A percentile compares a stretch with the other conserved stretches of the same genome.
Evolutionary conservation across 2,329 filamentous ascomycete species (phyloP).

Genomic region (Paraphaeosphaeria minitans): DNA sequence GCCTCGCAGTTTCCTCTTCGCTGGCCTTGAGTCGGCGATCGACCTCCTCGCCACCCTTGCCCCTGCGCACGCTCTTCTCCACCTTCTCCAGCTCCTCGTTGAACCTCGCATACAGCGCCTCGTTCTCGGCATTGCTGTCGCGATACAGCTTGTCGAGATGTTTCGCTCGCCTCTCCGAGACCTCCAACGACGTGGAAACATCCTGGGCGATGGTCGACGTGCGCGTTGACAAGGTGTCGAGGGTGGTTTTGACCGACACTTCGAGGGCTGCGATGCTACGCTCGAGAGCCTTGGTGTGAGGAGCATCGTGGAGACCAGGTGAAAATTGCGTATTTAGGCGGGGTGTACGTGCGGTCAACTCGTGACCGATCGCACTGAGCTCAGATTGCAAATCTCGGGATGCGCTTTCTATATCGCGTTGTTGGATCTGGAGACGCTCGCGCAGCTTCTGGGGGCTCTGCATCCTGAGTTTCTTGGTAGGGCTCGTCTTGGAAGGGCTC

Average conservation of each 20-base stretch:
- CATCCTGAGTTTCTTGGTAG: conserved; percentile 50
- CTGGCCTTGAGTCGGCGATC: conserved; percentile 72
- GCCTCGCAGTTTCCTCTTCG: conserved; percentile 74
- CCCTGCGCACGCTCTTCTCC: conserved; percentile 69
- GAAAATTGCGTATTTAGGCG: conserved; percentile 41
- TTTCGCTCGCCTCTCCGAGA: conserved; percentile 77
- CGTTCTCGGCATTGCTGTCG: conserved; percentile 87
- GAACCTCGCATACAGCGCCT: conserved; percentile 88
- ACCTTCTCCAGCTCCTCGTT: conserved; percentile 89
- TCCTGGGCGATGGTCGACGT: conserved; percentile 66
- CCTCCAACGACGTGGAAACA: conserved; percentile 71
- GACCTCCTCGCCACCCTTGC: conserved; percentile 80
- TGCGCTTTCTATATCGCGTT: conserved; percentile 71
- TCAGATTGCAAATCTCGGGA: conserved; percentile 75
- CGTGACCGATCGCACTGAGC: conserved; percentile 77
- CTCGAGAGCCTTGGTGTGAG: conserved; percentile 48
- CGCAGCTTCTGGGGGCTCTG: conserved; percentile 71
- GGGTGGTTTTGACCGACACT: conserved; percentile 61
- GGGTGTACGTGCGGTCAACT: conserved; percentile 63
- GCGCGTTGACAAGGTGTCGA: conserved; percentile 41
- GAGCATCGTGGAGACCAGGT: conserved; percentile 26
- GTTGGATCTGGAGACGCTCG: conserved; percentile 83
- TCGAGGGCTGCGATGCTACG: conserved; percentile 70
- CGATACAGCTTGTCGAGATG: conserved; percentile 88
- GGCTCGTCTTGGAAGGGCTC: conserved; percentile 25